phyloP scores from a whole-genome alignment of 306 rosid species.

The Pyrus bretschneideri region DNA sequence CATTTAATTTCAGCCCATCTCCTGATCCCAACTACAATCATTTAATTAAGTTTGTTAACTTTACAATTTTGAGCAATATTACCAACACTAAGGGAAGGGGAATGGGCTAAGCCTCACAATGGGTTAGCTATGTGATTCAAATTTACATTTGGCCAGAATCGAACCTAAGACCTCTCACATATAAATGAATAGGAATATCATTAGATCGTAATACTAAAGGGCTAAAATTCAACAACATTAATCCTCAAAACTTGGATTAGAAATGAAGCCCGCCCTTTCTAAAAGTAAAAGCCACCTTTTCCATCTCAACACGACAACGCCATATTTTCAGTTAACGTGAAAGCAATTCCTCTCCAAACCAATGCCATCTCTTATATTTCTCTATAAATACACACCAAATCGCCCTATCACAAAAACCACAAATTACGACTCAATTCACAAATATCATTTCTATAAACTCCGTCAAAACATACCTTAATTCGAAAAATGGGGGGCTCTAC shows the following conservation, averaged over 20 bases:
- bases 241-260: background rate
- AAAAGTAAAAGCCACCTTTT: constrained; percentile 12
- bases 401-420: background rate
- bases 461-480: background rate
- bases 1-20: no score
- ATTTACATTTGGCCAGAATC: no score
- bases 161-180: no score
- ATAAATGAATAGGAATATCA: no score
- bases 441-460: background rate
- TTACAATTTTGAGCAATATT: no score
- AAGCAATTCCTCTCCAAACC: constrained; percentile 15
- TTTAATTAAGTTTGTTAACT: no score
- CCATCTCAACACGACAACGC: background rate
- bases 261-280: constrained; percentile 18
- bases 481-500: constrained; percentile 25
- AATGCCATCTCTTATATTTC: background rate
- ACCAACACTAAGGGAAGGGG: no score
- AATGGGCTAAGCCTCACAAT: no score
- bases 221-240: background rate
- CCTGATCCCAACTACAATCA: no score
- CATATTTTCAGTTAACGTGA: constrained; percentile 21
- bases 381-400: constrained; percentile 10
- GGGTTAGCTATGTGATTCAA: no score
- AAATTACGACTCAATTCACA: background rate
- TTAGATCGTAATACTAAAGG: no score